A percentile compares a stretch with the other conserved stretches of the same genome.
Conservation (phyloP, 75 land plant genomes). For the Pinus taeda region DNA sequence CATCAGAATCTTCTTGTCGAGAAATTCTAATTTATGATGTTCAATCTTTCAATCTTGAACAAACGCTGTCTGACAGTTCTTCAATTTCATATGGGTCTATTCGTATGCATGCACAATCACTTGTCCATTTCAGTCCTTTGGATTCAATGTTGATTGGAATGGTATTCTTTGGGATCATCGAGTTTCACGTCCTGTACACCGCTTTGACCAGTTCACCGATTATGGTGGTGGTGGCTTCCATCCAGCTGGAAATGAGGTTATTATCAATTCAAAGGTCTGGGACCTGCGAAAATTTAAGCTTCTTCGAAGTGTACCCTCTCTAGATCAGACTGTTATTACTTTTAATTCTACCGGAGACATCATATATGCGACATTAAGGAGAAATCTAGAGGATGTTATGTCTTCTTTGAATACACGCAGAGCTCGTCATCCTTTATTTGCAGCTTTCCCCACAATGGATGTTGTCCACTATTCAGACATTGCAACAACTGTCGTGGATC, state of each 20-base stretch:
- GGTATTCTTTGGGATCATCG: conserved; percentile 99
- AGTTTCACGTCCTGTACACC: conserved; percentile 60
- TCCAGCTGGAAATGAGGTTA: conserved; percentile 99
- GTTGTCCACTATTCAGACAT: conserved; percentile 93
- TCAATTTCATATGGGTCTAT: conserved; percentile 30
- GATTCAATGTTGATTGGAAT: conserved; percentile 94
- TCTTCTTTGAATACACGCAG: conserved; percentile 80
- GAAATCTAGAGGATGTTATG: conserved; percentile 82
- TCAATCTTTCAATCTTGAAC: conserved; percentile 54
- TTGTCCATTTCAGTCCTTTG: conserved; percentile 83
- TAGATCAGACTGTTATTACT: conserved; percentile 88
- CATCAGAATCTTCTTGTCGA: conserved; percentile 48
- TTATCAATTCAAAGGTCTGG: conserved; percentile 99
- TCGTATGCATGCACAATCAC: conserved; percentile 62
- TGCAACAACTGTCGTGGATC: conserved; percentile 87
- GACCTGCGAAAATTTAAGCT: conserved; percentile 85
- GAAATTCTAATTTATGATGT: conserved; percentile 88
- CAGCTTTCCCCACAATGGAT: conserved; percentile 94
- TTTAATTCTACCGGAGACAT: conserved; percentile 91
- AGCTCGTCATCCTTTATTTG: conserved; percentile 71
- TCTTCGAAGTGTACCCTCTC: conserved; percentile 86
- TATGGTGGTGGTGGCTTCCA: conserved; percentile 99
- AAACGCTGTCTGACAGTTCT: conserved; percentile 55
- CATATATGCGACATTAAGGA: conserved; percentile 87
- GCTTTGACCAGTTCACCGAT: conserved; percentile 97